Conservation (phyloP, 1,284 basidiomycete genomes). For the Ceratobasidium sp. region DNA sequence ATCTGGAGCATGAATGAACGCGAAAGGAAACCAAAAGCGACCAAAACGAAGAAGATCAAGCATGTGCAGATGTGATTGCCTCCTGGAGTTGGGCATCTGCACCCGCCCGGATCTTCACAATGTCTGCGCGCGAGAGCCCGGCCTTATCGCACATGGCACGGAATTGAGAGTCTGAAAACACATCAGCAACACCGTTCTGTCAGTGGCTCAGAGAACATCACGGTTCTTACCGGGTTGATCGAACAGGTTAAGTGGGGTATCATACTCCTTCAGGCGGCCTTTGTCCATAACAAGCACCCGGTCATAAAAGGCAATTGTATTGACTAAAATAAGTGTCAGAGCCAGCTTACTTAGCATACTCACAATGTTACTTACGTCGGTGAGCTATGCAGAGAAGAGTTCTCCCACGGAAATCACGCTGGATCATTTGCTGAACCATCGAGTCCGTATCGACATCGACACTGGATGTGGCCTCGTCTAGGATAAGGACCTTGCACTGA, state of each 20-base stretch:
- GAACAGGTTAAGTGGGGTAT: constrained; percentile 81
- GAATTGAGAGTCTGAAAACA: constrained; percentile 35
- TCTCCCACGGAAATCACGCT: constrained; percentile 72
- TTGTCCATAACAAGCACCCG: constrained; percentile 80
- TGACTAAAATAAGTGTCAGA: constrained; percentile 57
- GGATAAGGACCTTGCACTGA: constrained; percentile 31
- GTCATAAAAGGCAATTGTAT: constrained; percentile 79
- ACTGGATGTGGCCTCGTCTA: constrained; percentile 85
- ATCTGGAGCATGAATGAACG: background rate
- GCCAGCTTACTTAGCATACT: background rate
- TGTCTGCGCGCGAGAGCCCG: constrained; percentile 70
- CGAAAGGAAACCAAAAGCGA: background rate
- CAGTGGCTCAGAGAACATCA: constrained; percentile 48
- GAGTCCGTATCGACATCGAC: constrained; percentile 87
- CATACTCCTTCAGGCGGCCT: constrained; percentile 75
- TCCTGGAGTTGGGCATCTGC: constrained; percentile 40
- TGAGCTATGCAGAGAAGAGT: constrained; percentile 82
- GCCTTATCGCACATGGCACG: constrained; percentile 81
- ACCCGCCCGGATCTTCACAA: constrained; percentile 60
- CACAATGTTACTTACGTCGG: constrained; percentile 56
- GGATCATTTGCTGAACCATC: constrained; percentile 80
- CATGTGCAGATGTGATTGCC: background rate
- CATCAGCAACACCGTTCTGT: background rate
- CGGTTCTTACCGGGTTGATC: constrained; percentile 78
- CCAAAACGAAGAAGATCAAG: background rate